A percentile compares a stretch with the other conserved stretches of the same genome.
Conservation (phyloP, 306 rosid species). For the cucumber (Cucumis sativus) region Cucumber_9930_V3 NC_026656.2:3855501-3856000, state of each 20-base stretch:
- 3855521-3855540: conserved; percentile 97
- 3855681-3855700: neutral
- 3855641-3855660: conserved; percentile 30
- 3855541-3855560: conserved; percentile 85
- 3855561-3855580: conserved; percentile 93
- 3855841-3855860: neutral
- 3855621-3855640: no score
- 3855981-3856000: no score
- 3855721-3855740: neutral
- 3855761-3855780: neutral
- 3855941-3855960: no score
- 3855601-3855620: no score
- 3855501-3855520: conserved; percentile 68
- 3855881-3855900: neutral
- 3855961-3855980: no score
- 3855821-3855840: neutral
- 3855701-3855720: neutral
- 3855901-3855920: neutral
- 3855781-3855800: neutral
- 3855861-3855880: neutral
- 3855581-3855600: conserved; percentile 49
- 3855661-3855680: conserved; percentile 1
- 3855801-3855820: neutral
- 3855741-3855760: neutral
- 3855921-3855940: neutral